Base-by-base conservation (phyloP, 1,284 basidiomycete species). In the Wallemia mellicola region DNA sequence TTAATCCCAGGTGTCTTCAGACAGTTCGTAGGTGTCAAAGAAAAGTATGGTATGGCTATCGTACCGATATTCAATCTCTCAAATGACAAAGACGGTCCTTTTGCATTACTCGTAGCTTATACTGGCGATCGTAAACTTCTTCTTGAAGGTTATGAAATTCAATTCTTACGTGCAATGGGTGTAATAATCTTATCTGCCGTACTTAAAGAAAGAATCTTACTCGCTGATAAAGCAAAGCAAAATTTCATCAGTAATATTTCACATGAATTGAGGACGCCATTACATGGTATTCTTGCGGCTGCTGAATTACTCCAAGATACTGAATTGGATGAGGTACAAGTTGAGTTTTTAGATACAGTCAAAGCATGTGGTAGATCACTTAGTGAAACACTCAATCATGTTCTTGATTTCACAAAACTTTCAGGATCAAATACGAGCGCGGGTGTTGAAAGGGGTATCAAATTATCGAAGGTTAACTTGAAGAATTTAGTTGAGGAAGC, bases 1-100 rank as follows among this genome's bases (percentile, higher is more conserved):
- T 77, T 87, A 62, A 75, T 86, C 9, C 87, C 86, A 3, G 73
- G 75, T 14, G 80, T 80, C 65, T 79, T 89, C 65, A 75, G 82
- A 60, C 77, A 82, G 7, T 81, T 88, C 67, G 73, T 91, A 14
- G n/a, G 57, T 64, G 85, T 86, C 0, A 74, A 77, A 1, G 78
- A 78, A 60, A 81, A 87, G 64, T 89, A 86, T 70, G 84, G 83
- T 9, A 75, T 92, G 64, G 79, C 83, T 85, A 83, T 79, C 59
- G 85, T 92, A 22, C 91, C 89, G 1, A 83, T 95, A 58, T 91
- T 86, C 69, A 91, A 91, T 63, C 80, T 94, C 60, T 86, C 94
- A 72, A 86, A 88, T 70, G 80, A 68, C 60, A 26, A 28, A 15
- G 55, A 57, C 17, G 55, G 83, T 60, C 88, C 89, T 0, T 95